Base-by-base conservation (phyloP, 176 grass and related monocot genomes). In the Paspalum vaginatum region DNA sequence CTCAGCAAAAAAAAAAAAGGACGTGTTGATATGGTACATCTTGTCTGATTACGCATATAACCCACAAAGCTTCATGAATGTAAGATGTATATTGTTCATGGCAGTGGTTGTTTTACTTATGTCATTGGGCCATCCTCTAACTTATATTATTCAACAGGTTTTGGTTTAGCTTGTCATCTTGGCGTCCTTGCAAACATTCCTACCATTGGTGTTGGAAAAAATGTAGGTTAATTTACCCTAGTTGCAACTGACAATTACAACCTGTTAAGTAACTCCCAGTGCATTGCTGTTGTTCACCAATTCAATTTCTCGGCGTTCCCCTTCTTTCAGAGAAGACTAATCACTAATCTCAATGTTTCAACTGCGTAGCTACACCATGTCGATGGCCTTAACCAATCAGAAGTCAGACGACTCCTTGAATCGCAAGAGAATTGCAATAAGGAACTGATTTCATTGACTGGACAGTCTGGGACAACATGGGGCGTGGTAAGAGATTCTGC, bases 111-210 rank as follows among this genome's bases (percentile, higher is more conserved):
- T 60, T 75, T 22, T 62, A 54, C 40, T 8, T 81, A 12, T 78
- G 21, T 55, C 11, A 47, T 49, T 43, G 26, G 15, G 11, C 58
- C 26, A 5, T 26, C 53, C 55, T 76, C 39, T 76, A 49, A 54
- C 20, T 24, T 81, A n/a, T 70, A 47, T 58, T 58, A 15, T 82
- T 65, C 26, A 48, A n/a, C 90, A 98, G 95, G 95, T 85, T 94
- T 95, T 88, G 95, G 92, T 91, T 93, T 98, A 81, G 95, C 95
- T 75, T 98, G 90, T 76, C 95, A 98, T 93, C 68, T 98, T 20
- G 95, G 92, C 14, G 82, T 98, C 54, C 90, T 95, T 72, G 92
- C 84, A 75, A 78, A 88, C 59, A 53, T 95, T 48, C 90, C 90
- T 4, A 83, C 95, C 71, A 89, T 98, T 43, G 92, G 95, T 11